Base-by-base conservation (phyloP, 2,329 filamentous ascomycete genomes). In the Cladophialophora chaetospira region DNA sequence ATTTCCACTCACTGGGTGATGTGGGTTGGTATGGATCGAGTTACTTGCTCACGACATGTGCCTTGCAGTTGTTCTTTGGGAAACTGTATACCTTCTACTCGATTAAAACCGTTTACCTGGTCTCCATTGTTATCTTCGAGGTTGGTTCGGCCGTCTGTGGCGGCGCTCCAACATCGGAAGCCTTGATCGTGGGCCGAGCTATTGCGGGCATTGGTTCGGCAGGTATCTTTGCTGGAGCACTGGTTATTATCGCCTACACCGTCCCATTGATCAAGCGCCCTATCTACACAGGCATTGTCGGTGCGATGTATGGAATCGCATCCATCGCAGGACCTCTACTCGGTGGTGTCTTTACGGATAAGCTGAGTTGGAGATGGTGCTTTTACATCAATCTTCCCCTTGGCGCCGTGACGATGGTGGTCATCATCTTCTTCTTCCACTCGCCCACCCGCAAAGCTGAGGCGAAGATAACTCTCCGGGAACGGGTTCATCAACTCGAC, bases 261-360 rank as follows among this genome's bases (percentile, higher is more conserved):
- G 76, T 84, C 45, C 82, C 82, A 3, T 73, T 85, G 6, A 69
- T 76, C 5, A 80, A 82, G 64, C 73, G 82, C 28, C 82, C 78
- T 5, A 69, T 81, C 26, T 81, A 79, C 21, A 82, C 82, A 52
- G 82, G 81, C 23, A 67, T 83, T 36, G 65, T 77, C 5, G 75
- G 75, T 5, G 69, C 68, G 1, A 73, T 73, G 64, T 78, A 73
- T 57, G 76, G 73, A 1, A 71, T 77, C 62, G 69, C 73, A 2
- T 73, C 72, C 50, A 69, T 75, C 8, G 72, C 69, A 19, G 73
- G 73, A 28, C 73, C 73, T 40, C 42, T 66, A 6, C 51, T 68
- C 1, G 67, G 66, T 17, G 75, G 75, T 55, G 75, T 72, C 3
- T 76, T 77, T 57, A 77, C 75, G 4, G 71, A 73, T 47, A 63